phyloP scores from a whole-genome alignment of 2,329 filamentous ascomycete species.

The Penicillium vulpinum region DNA sequence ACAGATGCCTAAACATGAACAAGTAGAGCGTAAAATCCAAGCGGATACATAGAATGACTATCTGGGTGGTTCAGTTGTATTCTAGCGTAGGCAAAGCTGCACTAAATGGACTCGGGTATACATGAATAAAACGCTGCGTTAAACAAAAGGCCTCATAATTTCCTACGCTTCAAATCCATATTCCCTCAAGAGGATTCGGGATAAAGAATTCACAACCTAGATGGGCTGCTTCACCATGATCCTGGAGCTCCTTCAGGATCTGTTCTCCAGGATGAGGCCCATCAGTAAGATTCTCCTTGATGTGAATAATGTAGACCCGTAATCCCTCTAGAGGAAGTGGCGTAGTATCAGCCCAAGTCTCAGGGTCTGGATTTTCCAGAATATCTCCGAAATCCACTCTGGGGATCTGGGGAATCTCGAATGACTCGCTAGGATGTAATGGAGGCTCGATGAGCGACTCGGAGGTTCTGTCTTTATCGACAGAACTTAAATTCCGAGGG shows the following conservation, averaged over 20 bases:
- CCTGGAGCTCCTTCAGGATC: constrained; percentile 69
- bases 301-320: constrained; percentile 84
- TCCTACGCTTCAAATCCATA: constrained; percentile 39
- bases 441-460: not conserved
- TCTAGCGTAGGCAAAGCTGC: too few relatives aligned
- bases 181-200: constrained; percentile 63
- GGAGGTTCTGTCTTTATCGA: constrained; percentile 3
- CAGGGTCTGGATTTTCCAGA: constrained; percentile 15
- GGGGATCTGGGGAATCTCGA: constrained; percentile 5
- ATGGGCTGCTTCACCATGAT: constrained; percentile 63
- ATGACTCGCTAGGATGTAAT: not conserved
- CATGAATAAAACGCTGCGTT: not conserved
- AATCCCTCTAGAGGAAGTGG: constrained; percentile 65
- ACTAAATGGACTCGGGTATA: not conserved
- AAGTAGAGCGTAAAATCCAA: not conserved
- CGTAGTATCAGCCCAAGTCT: constrained; percentile 19
- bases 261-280: constrained; percentile 62
- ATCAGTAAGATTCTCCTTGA: constrained; percentile 83
- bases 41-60: too few relatives aligned
- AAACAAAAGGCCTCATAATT: not conserved
- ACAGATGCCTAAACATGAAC: not conserved
- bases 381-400: not conserved
- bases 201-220: constrained; percentile 81
- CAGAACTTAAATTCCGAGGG: constrained; percentile 21
- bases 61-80: too few relatives aligned